Percentiles rank a stretch among this genome's conserved stretches.
phyloP scores from a whole-genome alignment of 805 yeast genomes.

The Lipomyces chichibuensis region DNA sequence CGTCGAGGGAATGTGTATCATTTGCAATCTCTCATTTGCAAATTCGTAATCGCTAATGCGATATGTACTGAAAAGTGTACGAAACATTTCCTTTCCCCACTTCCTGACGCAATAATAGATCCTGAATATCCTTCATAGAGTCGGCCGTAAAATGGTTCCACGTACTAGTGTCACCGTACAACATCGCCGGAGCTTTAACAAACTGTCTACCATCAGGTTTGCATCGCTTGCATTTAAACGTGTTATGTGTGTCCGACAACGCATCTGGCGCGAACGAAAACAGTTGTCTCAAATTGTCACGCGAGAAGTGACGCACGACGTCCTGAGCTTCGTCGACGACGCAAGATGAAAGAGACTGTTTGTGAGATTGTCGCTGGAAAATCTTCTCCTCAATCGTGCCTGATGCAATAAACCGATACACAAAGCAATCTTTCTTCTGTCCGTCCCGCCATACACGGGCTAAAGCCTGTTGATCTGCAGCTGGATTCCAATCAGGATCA shows the following conservation, averaged over 20 bases:
- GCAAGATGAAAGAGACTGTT: conserved; percentile 87
- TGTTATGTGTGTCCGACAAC: conserved; percentile 87
- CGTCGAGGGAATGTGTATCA: neutral
- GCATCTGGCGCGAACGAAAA: conserved; percentile 72
- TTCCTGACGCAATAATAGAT: conserved; percentile 76
- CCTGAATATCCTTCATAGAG: conserved; percentile 68
- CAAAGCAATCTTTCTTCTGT: conserved; percentile 94
- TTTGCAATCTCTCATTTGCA: neutral
- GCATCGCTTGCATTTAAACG: conserved; percentile 87
- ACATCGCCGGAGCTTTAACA: conserved; percentile 75
- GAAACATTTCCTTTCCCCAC: conserved; percentile 67
- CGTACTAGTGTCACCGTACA: conserved; percentile 95
- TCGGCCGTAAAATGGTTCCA: conserved; percentile 88
- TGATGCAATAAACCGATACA: conserved; percentile 88
- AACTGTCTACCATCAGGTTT: conserved; percentile 58
- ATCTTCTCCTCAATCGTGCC: conserved; percentile 97
- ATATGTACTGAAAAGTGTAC: conserved; percentile 90
- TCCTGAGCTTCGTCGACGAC: conserved; percentile 97
- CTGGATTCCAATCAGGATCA: conserved; percentile 98
- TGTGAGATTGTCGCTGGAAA: conserved; percentile 93
- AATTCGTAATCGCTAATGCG: conserved; percentile 53
- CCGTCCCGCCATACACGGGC: conserved; percentile 99
- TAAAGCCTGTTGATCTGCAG: conserved; percentile 95
- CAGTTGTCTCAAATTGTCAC: conserved; percentile 74
- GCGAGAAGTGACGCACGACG: conserved; percentile 86